Percentiles rank a stretch among this genome's conserved stretches.
These are phyloP conservation scores for Dendrocalamus latiflorus DNA, from an alignment of 202 grass and related monocot species.

Conservation along the genomic window DNA sequence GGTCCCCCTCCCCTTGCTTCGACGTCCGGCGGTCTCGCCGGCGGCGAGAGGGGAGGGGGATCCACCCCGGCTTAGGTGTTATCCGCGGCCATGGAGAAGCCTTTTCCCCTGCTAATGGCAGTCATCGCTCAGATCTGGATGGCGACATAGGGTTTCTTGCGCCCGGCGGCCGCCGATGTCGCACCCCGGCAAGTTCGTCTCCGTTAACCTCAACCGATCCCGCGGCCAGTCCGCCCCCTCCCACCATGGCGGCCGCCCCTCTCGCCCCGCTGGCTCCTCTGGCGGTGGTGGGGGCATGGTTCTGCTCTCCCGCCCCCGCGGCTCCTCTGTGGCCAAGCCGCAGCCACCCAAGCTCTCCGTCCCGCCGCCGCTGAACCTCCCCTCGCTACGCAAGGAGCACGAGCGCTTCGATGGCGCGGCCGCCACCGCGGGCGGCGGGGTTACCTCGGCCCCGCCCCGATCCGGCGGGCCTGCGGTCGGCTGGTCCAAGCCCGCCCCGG, in stretches of 20 bases:
- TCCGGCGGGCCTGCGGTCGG: conserved; percentile 48
- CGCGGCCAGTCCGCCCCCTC: conserved; percentile 44
- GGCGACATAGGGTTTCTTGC: too few relatives aligned
- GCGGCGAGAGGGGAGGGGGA: too few relatives aligned
- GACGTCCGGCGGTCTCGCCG: too few relatives aligned
- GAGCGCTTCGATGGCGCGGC: conserved; percentile 69
- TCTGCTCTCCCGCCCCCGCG: conserved; percentile 70
- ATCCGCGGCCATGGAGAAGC: too few relatives aligned
- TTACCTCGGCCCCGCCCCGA: conserved; percentile 37
- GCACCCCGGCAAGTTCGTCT: conserved; percentile 74
- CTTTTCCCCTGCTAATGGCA: too few relatives aligned
- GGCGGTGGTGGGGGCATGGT: conserved; percentile 96
- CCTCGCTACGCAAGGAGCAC: conserved; percentile 92
- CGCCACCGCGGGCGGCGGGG: conserved; percentile 4
- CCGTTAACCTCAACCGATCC: conserved; percentile 85
- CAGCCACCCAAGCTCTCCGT: too few relatives aligned
- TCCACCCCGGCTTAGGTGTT: too few relatives aligned
- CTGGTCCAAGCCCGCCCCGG: conserved; percentile 67
- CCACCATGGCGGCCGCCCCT: conserved; percentile 35
- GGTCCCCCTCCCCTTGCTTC: too few relatives aligned
- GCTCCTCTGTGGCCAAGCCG: conserved; percentile 49
- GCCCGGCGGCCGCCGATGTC: conserved; percentile 60
- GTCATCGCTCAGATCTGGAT: too few relatives aligned
- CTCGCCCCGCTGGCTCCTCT: conserved; percentile 27
- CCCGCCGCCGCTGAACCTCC: conserved; percentile 95